Base-by-base conservation (phyloP, 345 rosid species). In the Microthlaspi erraticum region DNA sequence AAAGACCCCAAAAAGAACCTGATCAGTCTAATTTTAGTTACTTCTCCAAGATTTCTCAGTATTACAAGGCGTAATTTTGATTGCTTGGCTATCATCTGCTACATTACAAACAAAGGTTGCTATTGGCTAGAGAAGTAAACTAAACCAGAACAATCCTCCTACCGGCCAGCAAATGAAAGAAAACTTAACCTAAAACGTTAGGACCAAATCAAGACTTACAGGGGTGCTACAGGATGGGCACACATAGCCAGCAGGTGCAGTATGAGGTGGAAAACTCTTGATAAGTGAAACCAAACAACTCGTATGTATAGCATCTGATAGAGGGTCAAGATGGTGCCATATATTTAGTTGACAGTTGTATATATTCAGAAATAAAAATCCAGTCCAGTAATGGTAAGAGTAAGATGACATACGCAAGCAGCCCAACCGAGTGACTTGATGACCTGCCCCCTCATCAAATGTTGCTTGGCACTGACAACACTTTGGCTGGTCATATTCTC, bases 401-500 rank as follows among this genome's bases (percentile, higher is more conserved):
- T 49, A 51, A 65, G 72, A 71, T 38, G 33, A 81, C 98, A 50
- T 90, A 94, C 99, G 99, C 84, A 95, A 64, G 88, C 99, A 95
- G 80, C 96, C 98, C 90, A 95, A 73, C 58, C 99, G 91, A 59
- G 93, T 95, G 73, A 87, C 93, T 79, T 82, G 86, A 34, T 81
- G 79, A 68, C 79, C 84, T 50, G 57, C 64, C 66, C 83, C 93
- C 77, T 92, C 98, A 36, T 86, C 92, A 67, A 95, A 86, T 5
- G 75, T 74, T 66, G 73, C 78, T 78, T 83, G 93, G 80, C 99
- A 95, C 10, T 81, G 81, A 77, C 97, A 91, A 81, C 98, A 93
- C 75, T 84, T 91, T 68, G 98, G 97, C 92, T 96, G 91, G 55
- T 95, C 98, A 78, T 95, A 92, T 75, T 88, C 99, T 70, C 92